Base-by-base conservation (phyloP, 2,329 filamentous ascomycete species). In the Paecilomyces niveus region DNA sequence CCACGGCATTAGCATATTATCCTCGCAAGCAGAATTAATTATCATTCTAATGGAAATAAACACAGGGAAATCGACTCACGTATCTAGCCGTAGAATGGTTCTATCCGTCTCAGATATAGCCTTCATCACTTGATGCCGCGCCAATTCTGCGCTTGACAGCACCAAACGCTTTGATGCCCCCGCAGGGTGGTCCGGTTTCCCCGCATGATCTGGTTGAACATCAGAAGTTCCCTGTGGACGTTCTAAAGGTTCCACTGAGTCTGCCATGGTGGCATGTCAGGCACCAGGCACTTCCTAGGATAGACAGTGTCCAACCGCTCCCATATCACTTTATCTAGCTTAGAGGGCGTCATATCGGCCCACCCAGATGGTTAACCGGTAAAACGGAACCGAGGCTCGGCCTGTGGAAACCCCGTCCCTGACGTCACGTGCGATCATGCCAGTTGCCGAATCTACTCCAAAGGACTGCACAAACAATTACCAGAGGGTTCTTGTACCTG, bases 331-430 rank as follows among this genome's bases (percentile, higher is more conserved):
- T 54, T 51, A 32, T 52, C 50, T 29, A 29, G 24, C 9, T 26
- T n/a, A 29, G 21, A 52, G 22, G 18, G 11, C 18, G 49, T 3
- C 49, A 18, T 13, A 24, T 52, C 50, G 10, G 50, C 50, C 22
- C 50, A 26, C 8, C 22, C 22, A 24, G 21, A 26, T 52, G 22
- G n/a, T 29, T 26, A 22, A 7, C 31, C 32, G 50, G 54, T 18
- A 51, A 31, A 59, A 61, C 65, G 55, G 55, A 58, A 64, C 68
- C 68, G 68, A 70, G 68, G 68, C 61, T 68, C 65, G 66, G 67
- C 63, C 65, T 58, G 58, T 59, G 21, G 56, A 55, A 29, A 39
- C 21, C 24, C 35, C 54, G 3, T 33, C n/a, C 22, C 50, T 52
- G 50, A 52, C 50, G 50, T 52, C 50, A 52, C 50, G 50, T 52